Evolutionary conservation across 176 grass and related monocot genomes (phyloP), one percentile per base, ranked within the genome.

Genomic region (Oryza australiensis): DNA sequence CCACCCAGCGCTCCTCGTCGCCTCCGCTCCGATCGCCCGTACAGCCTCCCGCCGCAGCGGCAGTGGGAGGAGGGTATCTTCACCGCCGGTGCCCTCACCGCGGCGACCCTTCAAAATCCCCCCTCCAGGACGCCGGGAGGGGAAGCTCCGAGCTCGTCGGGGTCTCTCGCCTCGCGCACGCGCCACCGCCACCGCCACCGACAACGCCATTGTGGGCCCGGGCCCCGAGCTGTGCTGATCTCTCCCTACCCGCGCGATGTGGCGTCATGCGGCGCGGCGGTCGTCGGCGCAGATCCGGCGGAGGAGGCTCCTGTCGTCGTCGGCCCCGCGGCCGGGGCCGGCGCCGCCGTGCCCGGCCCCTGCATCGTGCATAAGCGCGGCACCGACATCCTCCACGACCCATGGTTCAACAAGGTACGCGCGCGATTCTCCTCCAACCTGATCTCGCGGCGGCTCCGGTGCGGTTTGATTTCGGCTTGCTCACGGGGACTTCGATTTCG

Each of bases 291-390:
- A 60, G 55, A 60, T 60, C 55, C 55, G n/a, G 22, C 0, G 55
- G n/a, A 9, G 55, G 8, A 9, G 22, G 55, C 7, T 57, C 22
- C 22, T 60, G 33, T 57, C 15, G 63, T n/a, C 29, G 70, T 4
- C 26, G 13, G 64, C 59, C 8, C 87, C 28, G 38, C 80, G 23
- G 29, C 86, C 7, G 78, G 23, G 3, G 60, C 82, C 30, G 65
- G 64, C 55, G 49, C 73, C 45, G 74, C 79, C 51, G 73, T 95
- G 12, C 72, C 87, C 9, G 93, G 87, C 2, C 93, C 93, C 28
- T 95, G 87, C 55, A 95, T 95, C 85, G 93, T 95, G 45, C 85
- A 81, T 82, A 95, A 92, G 85, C 87, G 93, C 26, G 93, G 93
- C 71, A 95, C 85, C 26, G 90, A 95, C 55, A 95, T 95, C 62